phyloP scores from a whole-genome alignment of 768 basidiomycete genomes.

The Amanita subjunquillea region DNA sequence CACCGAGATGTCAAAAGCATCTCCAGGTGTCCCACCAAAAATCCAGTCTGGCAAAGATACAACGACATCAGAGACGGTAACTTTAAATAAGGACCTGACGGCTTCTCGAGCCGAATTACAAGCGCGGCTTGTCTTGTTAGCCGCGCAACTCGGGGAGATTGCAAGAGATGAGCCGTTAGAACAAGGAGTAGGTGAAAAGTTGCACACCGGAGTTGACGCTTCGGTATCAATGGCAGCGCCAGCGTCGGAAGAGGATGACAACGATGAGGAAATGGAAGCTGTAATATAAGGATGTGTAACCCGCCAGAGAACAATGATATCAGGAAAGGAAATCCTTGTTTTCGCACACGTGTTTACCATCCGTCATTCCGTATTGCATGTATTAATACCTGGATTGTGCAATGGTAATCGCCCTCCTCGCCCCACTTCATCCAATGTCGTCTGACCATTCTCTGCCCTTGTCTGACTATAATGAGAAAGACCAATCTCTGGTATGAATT shows the following conservation, averaged over 20 bases:
- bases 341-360: conserved; percentile 13
- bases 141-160: conserved; percentile 59
- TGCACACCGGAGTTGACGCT: not conserved
- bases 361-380: conserved; percentile 16
- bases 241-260: conserved; percentile 16
- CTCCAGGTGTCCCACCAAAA: not conserved
- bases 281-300: conserved; percentile 20
- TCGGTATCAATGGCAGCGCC: not conserved
- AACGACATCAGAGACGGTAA: not conserved
- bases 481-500: conserved; percentile 3
- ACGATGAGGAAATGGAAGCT: conserved; percentile 37
- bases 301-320: conserved; percentile 5
- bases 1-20: not conserved
- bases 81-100: not conserved
- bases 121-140: conserved; percentile 61
- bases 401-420: not conserved
- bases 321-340: conserved; percentile 20
- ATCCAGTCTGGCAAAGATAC: not conserved
- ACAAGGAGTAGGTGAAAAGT: not conserved
- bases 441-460: conserved; percentile 1
- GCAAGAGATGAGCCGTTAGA: conserved; percentile 15
- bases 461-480: not conserved
- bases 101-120: conserved; percentile 57
- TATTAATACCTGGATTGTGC: conserved; percentile 14
- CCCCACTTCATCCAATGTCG: not conserved